Percentiles rank a stretch among this genome's conserved stretches.
Evolutionary conservation across 2,329 filamentous ascomycete species (phyloP).

Genomic region (Leptodontidium sp.): DNA sequence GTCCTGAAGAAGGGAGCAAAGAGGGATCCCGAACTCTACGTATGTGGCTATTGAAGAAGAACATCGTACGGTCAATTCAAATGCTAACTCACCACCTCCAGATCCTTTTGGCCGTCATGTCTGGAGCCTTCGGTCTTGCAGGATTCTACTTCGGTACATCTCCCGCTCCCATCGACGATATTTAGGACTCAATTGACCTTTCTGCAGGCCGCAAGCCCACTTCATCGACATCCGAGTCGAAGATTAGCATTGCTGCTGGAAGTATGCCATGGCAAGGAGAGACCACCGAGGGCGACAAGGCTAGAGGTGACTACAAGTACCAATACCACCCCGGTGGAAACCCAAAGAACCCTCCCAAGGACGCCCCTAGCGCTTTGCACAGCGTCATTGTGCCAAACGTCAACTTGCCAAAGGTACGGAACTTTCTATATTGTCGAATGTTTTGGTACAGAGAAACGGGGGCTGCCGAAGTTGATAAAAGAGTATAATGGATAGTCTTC

Average conservation of each 20-base stretch:
- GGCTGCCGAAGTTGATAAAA: background rate
- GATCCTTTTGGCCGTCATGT: constrained; percentile 93
- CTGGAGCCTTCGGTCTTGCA: constrained; percentile 83
- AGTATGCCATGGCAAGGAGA: constrained; percentile 93
- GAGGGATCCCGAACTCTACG: constrained; percentile 78
- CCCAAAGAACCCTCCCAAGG: constrained; percentile 75
- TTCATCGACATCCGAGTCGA: constrained; percentile 79
- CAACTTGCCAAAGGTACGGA: constrained; percentile 82
- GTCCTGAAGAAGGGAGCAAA: constrained; percentile 68
- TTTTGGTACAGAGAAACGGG: background rate
- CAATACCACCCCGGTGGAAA: constrained; percentile 76
- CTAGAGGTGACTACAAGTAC: constrained; percentile 65
- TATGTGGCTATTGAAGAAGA: constrained; percentile 51
- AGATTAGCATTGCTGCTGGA: constrained; percentile 75
- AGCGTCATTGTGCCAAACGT: constrained; percentile 94
- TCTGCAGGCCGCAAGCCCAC: constrained; percentile 82
- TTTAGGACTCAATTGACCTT: constrained; percentile 37
- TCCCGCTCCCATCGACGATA: constrained; percentile 19
- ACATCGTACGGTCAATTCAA: constrained; percentile 3
- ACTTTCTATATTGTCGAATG: constrained; percentile 23
- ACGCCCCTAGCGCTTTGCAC: constrained; percentile 95
- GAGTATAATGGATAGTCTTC: background rate
- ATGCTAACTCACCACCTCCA: constrained; percentile 49
- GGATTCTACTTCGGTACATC: constrained; percentile 84
- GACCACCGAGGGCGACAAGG: constrained; percentile 68